These are phyloP conservation scores for Harringtonia lauricola DNA, from an alignment of 2,329 filamentous ascomycete species.

Conservation along the genomic window DNA sequence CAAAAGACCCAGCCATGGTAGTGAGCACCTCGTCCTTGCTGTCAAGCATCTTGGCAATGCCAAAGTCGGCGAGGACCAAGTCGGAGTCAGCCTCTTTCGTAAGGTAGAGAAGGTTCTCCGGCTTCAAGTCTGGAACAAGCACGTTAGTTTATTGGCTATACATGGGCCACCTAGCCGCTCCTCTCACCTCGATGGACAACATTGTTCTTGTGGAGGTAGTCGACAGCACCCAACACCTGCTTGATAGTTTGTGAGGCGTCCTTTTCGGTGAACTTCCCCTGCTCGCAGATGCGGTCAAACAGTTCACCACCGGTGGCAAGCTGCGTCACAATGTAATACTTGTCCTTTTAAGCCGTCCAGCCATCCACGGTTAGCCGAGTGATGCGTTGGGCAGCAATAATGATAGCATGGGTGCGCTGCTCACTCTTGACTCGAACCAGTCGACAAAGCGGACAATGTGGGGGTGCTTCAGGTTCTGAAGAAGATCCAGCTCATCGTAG, in stretches of 20 bases:
- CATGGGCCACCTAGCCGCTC: no score
- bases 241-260: constrained; percentile 93
- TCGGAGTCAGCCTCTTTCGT: constrained; percentile 67
- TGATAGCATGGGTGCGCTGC: no score
- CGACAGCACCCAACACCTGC: constrained; percentile 83
- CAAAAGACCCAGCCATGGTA: constrained; percentile 97
- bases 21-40: constrained; percentile 83
- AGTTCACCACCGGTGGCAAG: constrained; percentile 91
- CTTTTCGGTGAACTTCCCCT: constrained; percentile 97
- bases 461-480: constrained; percentile 81
- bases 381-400: no score
- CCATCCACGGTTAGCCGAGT: neutral
- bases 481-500: constrained; percentile 89
- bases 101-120: constrained; percentile 92
- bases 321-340: constrained; percentile 98
- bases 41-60: constrained; percentile 96
- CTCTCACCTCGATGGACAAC: constrained; percentile 92
- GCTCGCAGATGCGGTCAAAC: constrained; percentile 96
- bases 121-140: constrained; percentile 68
- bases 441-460: constrained; percentile 97
- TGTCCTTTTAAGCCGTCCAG: constrained; percentile 55
- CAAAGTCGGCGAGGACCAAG: constrained; percentile 91
- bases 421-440: constrained; percentile 95
- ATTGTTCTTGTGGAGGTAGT: constrained; percentile 89
- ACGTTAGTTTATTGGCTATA: no score